These are phyloP conservation scores for Exophiala dermatitidis DNA, from an alignment of 2,329 filamentous ascomycete species.

Conservation along the genomic window DNA sequence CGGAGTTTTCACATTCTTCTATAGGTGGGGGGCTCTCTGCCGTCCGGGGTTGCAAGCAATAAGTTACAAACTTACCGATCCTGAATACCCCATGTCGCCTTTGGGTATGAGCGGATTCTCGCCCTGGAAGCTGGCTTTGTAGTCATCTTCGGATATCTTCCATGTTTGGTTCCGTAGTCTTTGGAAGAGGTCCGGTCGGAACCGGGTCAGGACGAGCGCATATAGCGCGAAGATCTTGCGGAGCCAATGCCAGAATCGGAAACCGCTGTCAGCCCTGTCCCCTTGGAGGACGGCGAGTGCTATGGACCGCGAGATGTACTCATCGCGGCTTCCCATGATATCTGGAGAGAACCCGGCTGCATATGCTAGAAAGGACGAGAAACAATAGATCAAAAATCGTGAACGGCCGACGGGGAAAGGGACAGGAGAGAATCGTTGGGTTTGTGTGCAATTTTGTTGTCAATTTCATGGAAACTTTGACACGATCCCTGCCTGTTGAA, in stretches of 20 bases:
- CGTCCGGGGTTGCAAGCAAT: too few species aligned
- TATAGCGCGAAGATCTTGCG: slow-evolving; percentile 47
- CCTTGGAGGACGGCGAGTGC: slow-evolving; percentile 34
- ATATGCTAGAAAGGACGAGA: too few species aligned
- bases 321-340: slow-evolving; percentile 15
- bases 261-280: slow-evolving; percentile 16
- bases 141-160: slow-evolving; percentile 49
- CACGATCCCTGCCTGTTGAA: too few species aligned
- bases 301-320: slow-evolving; percentile 38
- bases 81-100: slow-evolving; percentile 66
- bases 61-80: slow-evolving; percentile 44
- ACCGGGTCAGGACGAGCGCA: slow-evolving; percentile 43
- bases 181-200: slow-evolving; percentile 44
- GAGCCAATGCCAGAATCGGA: slow-evolving; percentile 35
- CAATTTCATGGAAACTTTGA: too few species aligned
- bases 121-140: slow-evolving; percentile 47
- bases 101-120: slow-evolving; percentile 47
- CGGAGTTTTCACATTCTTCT: too few species aligned
- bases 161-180: slow-evolving; percentile 47
- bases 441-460: too few species aligned
- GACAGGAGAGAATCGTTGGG: not conserved
- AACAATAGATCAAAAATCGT: too few species aligned
- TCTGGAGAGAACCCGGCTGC: not conserved
- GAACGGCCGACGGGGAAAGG: too few species aligned
- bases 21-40: too few species aligned